phyloP scores from a whole-genome alignment of 2,329 filamentous ascomycete genomes.

The Claviceps capensis region DNA sequence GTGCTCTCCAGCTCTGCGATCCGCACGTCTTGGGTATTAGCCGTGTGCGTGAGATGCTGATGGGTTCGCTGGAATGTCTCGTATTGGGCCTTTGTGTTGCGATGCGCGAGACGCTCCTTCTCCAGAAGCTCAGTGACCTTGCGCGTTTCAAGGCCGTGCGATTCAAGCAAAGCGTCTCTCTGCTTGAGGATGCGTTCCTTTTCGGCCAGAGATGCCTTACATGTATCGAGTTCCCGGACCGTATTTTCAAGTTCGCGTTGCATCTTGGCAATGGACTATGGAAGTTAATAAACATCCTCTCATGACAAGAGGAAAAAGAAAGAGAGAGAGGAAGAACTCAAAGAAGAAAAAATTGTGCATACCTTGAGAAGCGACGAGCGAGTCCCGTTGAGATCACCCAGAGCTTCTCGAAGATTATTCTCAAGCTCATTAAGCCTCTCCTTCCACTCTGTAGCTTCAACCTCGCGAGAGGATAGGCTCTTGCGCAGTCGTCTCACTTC shows the following conservation, averaged over 20 bases:
- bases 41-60: slow-evolving; percentile 72
- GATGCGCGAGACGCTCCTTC: slow-evolving; percentile 73
- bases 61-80: slow-evolving; percentile 82
- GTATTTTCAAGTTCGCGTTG: slow-evolving; percentile 80
- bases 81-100: slow-evolving; percentile 75
- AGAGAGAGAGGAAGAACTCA: background rate
- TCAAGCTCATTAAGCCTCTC: slow-evolving; percentile 83
- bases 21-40: slow-evolving; percentile 71
- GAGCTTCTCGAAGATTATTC: slow-evolving; percentile 69
- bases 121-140: slow-evolving; percentile 80
- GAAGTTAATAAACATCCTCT: background rate
- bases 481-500: slow-evolving; percentile 73
- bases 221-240: slow-evolving; percentile 65
- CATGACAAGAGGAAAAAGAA: background rate
- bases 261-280: slow-evolving; percentile 67
- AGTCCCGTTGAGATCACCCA: slow-evolving; percentile 80
- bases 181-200: slow-evolving; percentile 85
- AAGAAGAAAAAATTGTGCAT: slow-evolving; percentile 11
- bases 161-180: slow-evolving; percentile 78
- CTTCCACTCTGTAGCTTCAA: slow-evolving; percentile 84
- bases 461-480: slow-evolving; percentile 67
- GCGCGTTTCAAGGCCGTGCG: slow-evolving; percentile 71
- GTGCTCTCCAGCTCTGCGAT: slow-evolving; percentile 77
- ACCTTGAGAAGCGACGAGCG: slow-evolving; percentile 74
- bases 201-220: slow-evolving; percentile 67